Percentiles rank a stretch among this genome's conserved stretches.
phyloP scores from a whole-genome alignment of 257 asterid species.

The Thymus quinquecostatus region DNA sequence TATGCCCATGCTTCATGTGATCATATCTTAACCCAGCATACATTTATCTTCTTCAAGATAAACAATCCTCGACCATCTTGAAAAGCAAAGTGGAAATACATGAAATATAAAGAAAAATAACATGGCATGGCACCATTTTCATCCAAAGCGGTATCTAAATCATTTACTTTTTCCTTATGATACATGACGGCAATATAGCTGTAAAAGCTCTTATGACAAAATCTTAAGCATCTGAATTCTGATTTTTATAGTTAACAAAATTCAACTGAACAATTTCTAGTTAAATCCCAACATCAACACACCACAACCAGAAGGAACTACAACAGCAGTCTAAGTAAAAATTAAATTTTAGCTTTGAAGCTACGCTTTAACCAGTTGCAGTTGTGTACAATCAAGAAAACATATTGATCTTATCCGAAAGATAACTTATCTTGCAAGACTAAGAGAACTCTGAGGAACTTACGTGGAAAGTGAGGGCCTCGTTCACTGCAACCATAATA shows the following conservation, averaged over 20 bases:
- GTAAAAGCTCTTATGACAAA: slow-evolving; percentile 9
- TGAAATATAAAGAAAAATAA: slow-evolving; percentile 18
- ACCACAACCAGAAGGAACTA: slow-evolving; percentile 19
- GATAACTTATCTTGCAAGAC: slow-evolving; percentile 22
- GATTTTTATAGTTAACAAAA: slow-evolving; percentile 20
- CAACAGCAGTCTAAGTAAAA: slow-evolving; percentile 18
- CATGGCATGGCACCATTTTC: slow-evolving; percentile 3
- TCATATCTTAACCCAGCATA: slow-evolving; percentile 19
- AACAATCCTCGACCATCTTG: slow-evolving; percentile 20
- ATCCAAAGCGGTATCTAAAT: slow-evolving; percentile 14
- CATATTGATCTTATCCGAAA: slow-evolving; percentile 1
- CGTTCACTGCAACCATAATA: slow-evolving; percentile 91
- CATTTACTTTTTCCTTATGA: slow-evolving; percentile 2
- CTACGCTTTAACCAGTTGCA: slow-evolving; percentile 6
- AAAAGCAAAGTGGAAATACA: slow-evolving; percentile 23
- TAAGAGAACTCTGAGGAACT: slow-evolving; percentile 38
- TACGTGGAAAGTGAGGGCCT: slow-evolving; percentile 71
- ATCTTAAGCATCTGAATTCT: slow-evolving; percentile 11
- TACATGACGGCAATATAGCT: slow-evolving; percentile 5
- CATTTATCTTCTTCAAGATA: slow-evolving; percentile 5
- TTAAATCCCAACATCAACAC: slow-evolving; percentile 24
- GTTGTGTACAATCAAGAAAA: slow-evolving; percentile 10
- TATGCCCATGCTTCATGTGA: slow-evolving; percentile 9
- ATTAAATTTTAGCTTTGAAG: neutral
- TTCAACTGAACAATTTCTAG: slow-evolving; percentile 18